Conservation (phyloP, 2,329 filamentous ascomycete species). For the Calonectria multiphialidica region DNA sequence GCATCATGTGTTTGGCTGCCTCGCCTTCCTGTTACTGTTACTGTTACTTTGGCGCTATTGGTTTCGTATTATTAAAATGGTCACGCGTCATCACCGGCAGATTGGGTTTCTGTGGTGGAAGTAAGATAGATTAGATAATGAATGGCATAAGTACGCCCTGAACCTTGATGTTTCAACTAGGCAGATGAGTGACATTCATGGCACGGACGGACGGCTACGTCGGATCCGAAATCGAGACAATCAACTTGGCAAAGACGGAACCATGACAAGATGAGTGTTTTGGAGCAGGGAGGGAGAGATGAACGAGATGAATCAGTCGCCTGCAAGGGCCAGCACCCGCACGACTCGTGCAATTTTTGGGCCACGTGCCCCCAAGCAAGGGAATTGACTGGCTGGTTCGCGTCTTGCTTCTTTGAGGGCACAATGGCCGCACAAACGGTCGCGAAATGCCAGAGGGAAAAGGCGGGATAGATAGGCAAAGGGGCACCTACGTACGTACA, state of each 20-base stretch:
- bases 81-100: neutral
- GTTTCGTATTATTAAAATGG: neutral
- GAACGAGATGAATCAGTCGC: neutral
- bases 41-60: neutral
- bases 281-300: neutral
- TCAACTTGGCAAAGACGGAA: neutral
- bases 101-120: neutral
- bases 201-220: neutral
- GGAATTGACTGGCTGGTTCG: constrained; percentile 2
- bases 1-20: neutral
- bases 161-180: neutral
- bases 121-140: neutral
- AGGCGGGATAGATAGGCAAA: neutral
- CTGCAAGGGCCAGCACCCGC: constrained; percentile 11
- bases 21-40: neutral
- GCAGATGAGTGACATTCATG: neutral
- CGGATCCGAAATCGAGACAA: neutral
- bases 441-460: neutral
- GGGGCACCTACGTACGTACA: too few species aligned
- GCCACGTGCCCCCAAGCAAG: constrained; percentile 14
- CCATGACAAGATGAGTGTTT: too few species aligned
- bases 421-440: neutral
- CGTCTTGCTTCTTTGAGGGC: neutral
- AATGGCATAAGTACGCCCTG: neutral
- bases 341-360: constrained; percentile 10